Evolutionary conservation across 495 filamentous ascomycete genomes (phyloP).

Genomic region (Annulohypoxylon moriforme): DNA sequence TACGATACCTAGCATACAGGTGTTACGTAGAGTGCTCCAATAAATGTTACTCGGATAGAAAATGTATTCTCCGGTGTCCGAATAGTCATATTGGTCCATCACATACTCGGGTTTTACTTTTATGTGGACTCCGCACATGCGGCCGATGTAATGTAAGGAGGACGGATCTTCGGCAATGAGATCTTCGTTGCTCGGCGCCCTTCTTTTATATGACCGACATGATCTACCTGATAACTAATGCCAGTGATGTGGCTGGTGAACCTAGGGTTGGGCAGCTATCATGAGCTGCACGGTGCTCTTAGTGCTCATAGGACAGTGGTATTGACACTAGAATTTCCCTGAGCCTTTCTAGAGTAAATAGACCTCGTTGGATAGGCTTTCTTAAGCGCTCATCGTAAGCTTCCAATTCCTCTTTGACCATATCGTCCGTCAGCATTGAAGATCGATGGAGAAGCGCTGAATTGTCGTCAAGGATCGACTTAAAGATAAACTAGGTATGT

Average conservation of each 20-base stretch:
- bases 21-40: neutral
- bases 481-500: neutral
- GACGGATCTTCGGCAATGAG: constrained; percentile 1
- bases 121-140: neutral
- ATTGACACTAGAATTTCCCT: neutral
- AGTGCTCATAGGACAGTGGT: neutral
- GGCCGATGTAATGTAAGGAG: neutral
- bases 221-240: constrained; percentile 18
- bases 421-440: constrained; percentile 11
- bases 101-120: neutral
- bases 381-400: neutral
- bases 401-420: neutral
- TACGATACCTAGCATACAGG: neutral
- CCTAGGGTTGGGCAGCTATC: constrained; percentile 1
- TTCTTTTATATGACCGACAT: constrained; percentile 13
- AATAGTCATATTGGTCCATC: neutral
- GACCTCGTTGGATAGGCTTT: neutral
- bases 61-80: neutral
- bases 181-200: neutral
- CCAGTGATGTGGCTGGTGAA: neutral
- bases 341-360: neutral
- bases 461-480: constrained; percentile 27
- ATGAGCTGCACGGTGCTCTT: neutral
- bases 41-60: neutral
- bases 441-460: constrained; percentile 23